Percentiles rank a stretch among this genome's conserved stretches.
These are phyloP conservation scores for Salvia miltiorrhiza DNA, from an alignment of 257 asterid species.

Conservation along the genomic window DNA sequence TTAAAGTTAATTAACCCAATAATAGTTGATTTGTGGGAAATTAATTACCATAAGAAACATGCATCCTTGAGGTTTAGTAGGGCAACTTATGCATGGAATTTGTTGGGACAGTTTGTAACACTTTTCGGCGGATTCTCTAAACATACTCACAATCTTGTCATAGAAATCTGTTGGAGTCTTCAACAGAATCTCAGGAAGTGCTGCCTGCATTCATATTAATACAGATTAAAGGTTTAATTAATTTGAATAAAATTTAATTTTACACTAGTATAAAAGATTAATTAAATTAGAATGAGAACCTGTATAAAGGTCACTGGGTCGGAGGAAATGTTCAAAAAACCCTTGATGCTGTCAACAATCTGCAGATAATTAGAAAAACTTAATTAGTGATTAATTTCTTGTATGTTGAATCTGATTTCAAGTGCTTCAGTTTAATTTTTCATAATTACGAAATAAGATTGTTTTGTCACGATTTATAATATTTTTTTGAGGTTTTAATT, in stretches of 20 bases:
- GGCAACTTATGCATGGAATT: conserved; percentile 50
- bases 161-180: conserved; percentile 59
- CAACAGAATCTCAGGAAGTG: conserved; percentile 51
- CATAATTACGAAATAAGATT: no score
- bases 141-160: conserved; percentile 34
- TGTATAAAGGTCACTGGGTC: conserved; percentile 77
- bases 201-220: conserved; percentile 45
- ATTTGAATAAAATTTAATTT: no score
- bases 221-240: no score
- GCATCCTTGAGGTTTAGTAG: conserved; percentile 61
- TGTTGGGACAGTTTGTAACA: conserved; percentile 40
- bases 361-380: conserved; percentile 26
- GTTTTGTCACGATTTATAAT: not conserved
- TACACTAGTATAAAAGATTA: no score
- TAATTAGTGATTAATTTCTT: not conserved
- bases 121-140: conserved; percentile 46
- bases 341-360: conserved; percentile 65
- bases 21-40: no score
- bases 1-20: no score
- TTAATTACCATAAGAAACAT: conserved; percentile 56
- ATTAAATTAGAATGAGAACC: no score
- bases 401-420: no score
- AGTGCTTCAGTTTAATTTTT: not conserved
- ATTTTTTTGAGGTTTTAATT: no score
- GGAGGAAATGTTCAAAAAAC: conserved; percentile 51